Conservation (phyloP, 176 grass and related monocot genomes). For the Oryza officinalis region DNA sequence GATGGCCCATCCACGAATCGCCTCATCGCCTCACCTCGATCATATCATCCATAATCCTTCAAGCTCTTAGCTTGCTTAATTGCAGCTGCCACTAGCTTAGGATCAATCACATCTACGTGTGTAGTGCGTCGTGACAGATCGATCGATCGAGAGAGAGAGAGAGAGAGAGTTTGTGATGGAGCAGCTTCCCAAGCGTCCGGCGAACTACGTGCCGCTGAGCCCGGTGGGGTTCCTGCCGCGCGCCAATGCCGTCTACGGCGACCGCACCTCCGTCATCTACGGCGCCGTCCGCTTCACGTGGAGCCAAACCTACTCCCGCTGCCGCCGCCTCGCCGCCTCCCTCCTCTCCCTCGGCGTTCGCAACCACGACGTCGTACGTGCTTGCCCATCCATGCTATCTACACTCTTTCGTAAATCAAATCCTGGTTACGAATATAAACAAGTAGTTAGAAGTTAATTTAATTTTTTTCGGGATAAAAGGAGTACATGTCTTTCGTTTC, state of each 20-base stretch:
- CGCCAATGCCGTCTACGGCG: constrained; percentile 71
- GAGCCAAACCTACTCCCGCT: constrained; percentile 51
- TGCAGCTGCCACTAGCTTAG: not conserved
- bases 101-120: not conserved
- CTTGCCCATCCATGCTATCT: no score
- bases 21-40: not conserved
- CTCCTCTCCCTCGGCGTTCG: constrained; percentile 45
- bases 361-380: constrained; percentile 59
- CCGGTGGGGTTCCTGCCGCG: constrained; percentile 63
- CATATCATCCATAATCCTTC: not conserved
- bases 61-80: not conserved
- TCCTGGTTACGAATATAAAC: no score
- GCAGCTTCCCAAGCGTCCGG: constrained; percentile 42
- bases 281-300: constrained; percentile 52
- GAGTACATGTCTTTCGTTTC: no score
- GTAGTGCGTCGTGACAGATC: not conserved
- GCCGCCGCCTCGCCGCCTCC: constrained; percentile 63
- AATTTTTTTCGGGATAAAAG: no score
- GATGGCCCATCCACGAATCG: not conserved
- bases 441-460: no score
- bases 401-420: no score
- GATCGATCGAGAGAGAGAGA: no score
- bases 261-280: constrained; percentile 64
- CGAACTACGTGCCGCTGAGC: constrained; percentile 66
- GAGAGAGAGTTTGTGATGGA: constrained; percentile 60